phyloP scores from a whole-genome alignment of 768 basidiomycete genomes.

The Mycena amicta region DNA sequence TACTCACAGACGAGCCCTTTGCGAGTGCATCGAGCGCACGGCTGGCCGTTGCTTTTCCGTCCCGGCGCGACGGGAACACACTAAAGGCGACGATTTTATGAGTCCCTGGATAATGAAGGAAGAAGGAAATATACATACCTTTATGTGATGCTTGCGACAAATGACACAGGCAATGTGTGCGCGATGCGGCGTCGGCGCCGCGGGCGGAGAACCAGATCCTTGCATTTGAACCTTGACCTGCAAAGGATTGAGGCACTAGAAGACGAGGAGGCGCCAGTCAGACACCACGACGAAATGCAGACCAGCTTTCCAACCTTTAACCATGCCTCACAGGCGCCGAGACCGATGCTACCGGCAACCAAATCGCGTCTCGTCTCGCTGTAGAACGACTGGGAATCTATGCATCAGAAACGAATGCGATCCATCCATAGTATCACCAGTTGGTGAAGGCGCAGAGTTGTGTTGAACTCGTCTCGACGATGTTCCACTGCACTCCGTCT shows the following conservation, averaged over 20 bases:
- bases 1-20: constrained; percentile 1
- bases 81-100: neutral
- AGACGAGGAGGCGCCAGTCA: too few species aligned
- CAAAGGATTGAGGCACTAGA: too few species aligned
- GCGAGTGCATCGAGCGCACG: neutral
- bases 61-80: neutral
- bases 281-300: too few species aligned
- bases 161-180: neutral
- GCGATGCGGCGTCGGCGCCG: neutral
- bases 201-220: neutral
- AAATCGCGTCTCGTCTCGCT: neutral
- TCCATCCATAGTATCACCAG: too few species aligned
- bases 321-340: neutral
- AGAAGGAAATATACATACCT: neutral
- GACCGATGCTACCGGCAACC: neutral
- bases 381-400: too few species aligned
- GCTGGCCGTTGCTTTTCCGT: neutral
- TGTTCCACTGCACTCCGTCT: too few species aligned
- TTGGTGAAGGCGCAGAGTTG: too few species aligned
- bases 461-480: too few species aligned
- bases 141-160: neutral
- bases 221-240: neutral
- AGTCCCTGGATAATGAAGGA: neutral
- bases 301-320: too few species aligned
- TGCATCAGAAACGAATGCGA: too few species aligned